phyloP scores from a whole-genome alignment of 2,329 filamentous ascomycete genomes.

The Cercospora sp. region DNA sequence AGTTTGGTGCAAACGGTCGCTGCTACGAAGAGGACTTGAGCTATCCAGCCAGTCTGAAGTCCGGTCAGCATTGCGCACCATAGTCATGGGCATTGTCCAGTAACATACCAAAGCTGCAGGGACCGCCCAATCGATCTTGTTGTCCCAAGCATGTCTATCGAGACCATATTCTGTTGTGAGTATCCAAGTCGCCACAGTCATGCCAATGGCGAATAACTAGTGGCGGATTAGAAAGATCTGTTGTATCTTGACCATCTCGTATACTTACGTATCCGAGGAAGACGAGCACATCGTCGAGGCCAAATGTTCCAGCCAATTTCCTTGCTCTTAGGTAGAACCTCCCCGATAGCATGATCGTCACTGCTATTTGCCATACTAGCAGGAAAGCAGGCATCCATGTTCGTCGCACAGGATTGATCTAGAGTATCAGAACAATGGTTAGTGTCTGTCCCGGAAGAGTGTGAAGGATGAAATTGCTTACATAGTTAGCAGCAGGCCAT shows the following conservation, averaged over 20 bases:
- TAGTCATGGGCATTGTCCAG: too few species aligned
- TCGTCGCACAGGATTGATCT: slow-evolving; percentile 23
- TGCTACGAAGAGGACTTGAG: slow-evolving; percentile 31
- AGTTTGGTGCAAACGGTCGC: slow-evolving; percentile 31
- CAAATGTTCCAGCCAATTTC: slow-evolving; percentile 28
- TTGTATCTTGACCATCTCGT: not conserved
- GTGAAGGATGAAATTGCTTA: not conserved
- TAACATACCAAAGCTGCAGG: slow-evolving; percentile 26
- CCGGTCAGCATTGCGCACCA: not conserved
- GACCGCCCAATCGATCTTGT: slow-evolving; percentile 18
- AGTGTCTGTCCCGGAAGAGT: slow-evolving; percentile 13
- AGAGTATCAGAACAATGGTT: not conserved
- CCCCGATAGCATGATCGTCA: slow-evolving; percentile 26
- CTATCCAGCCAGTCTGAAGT: slow-evolving; percentile 27
- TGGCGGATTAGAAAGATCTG: not conserved
- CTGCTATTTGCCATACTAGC: slow-evolving; percentile 25
- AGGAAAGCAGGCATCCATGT: slow-evolving; percentile 32
- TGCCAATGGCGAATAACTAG: slow-evolving; percentile 26
- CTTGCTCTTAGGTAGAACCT: slow-evolving; percentile 29
- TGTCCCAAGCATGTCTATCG: slow-evolving; percentile 34
- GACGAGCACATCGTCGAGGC: slow-evolving; percentile 30
- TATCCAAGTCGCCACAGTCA: slow-evolving; percentile 27
- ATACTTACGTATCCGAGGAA: slow-evolving; percentile 28
- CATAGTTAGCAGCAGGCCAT: slow-evolving; percentile 19
- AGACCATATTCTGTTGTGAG: slow-evolving; percentile 20